A percentile compares a stretch with the other conserved stretches of the same genome.
Evolutionary conservation across 495 filamentous ascomycete genomes (phyloP).

Genomic region (Xylaria telfairii): DNA sequence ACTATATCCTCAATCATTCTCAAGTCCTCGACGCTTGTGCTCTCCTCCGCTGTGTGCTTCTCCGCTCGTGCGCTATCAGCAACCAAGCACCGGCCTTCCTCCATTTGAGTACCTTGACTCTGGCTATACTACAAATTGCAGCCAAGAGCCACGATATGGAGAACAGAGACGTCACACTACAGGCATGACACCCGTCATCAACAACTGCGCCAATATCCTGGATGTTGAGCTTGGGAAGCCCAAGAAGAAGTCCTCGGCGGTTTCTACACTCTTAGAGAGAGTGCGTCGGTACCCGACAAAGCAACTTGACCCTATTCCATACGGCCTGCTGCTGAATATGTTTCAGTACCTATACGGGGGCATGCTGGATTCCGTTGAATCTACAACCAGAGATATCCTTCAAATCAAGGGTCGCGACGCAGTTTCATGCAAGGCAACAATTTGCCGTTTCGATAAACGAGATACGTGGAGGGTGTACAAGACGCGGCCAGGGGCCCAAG

Average conservation of each 20-base stretch:
- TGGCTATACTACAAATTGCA: background rate
- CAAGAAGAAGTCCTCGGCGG: background rate
- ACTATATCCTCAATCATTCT: conserved; percentile 11
- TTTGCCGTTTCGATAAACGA: conserved; percentile 19
- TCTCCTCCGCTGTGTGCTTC: conserved; percentile 18
- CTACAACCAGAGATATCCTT: conserved; percentile 2
- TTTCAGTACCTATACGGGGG: conserved; percentile 16
- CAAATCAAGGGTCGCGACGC: conserved; percentile 2
- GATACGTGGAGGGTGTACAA: conserved; percentile 19
- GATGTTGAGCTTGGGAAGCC: conserved; percentile 17
- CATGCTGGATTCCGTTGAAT: conserved; percentile 17
- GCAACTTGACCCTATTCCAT: conserved; percentile 2
- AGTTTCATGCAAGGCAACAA: conserved; percentile 14
- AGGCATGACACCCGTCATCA: background rate
- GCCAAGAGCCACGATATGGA: background rate
- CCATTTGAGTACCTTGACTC: conserved; percentile 5
- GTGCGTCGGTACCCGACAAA: conserved; percentile 8
- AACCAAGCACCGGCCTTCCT: background rate
- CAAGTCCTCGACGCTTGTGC: conserved; percentile 4
- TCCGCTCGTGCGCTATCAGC: conserved; percentile 13
- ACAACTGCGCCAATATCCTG: conserved; percentile 1
- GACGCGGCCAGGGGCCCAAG: conserved; percentile 10
- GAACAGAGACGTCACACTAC: conserved; percentile 3
- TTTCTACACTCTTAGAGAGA: conserved; percentile 2
- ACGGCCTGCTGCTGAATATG: conserved; percentile 17